Evolutionary conservation across 2,329 filamentous ascomycete species (phyloP).

Genomic region (Calonectria naviculata): DNA sequence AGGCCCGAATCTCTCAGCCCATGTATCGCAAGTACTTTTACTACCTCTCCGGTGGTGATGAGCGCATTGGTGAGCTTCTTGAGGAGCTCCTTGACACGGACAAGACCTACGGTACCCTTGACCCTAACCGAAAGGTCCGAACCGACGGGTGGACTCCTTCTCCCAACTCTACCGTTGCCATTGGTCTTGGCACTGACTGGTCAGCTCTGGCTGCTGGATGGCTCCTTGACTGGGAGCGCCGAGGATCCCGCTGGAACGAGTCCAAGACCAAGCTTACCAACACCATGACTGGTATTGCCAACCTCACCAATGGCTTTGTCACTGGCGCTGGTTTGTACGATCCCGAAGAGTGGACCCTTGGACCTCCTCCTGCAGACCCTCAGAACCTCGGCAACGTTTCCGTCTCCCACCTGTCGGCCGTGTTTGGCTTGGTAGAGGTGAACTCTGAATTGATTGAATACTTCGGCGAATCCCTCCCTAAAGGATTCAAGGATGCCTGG

Average conservation of each 20-base stretch:
- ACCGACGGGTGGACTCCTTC: constrained; percentile 60
- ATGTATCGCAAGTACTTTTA: constrained; percentile 66
- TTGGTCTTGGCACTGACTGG: constrained; percentile 70
- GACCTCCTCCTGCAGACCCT: constrained; percentile 63
- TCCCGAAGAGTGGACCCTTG: constrained; percentile 58
- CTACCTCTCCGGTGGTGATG: constrained; percentile 69
- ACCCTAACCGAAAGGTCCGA: constrained; percentile 69
- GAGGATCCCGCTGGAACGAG: constrained; percentile 63
- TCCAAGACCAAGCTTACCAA: constrained; percentile 60
- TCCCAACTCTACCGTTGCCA: constrained; percentile 54
- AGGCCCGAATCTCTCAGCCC: constrained; percentile 67
- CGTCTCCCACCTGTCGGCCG: constrained; percentile 66
- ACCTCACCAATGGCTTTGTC: constrained; percentile 68
- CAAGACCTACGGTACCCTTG: constrained; percentile 62
- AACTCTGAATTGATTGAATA: constrained; percentile 65
- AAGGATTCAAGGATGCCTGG: constrained; percentile 64
- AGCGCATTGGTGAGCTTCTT: constrained; percentile 66
- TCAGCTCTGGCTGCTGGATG: constrained; percentile 66
- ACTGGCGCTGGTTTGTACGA: constrained; percentile 66
- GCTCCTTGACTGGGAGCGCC: constrained; percentile 70
- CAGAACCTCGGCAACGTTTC: constrained; percentile 62
- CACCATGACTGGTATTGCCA: constrained; percentile 62
- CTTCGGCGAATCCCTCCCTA: constrained; percentile 55
- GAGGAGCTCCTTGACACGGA: constrained; percentile 63
- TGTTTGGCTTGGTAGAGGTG: constrained; percentile 70